Conservation (phyloP, 306 rosid genomes). For the Cercis canadensis region DNA sequence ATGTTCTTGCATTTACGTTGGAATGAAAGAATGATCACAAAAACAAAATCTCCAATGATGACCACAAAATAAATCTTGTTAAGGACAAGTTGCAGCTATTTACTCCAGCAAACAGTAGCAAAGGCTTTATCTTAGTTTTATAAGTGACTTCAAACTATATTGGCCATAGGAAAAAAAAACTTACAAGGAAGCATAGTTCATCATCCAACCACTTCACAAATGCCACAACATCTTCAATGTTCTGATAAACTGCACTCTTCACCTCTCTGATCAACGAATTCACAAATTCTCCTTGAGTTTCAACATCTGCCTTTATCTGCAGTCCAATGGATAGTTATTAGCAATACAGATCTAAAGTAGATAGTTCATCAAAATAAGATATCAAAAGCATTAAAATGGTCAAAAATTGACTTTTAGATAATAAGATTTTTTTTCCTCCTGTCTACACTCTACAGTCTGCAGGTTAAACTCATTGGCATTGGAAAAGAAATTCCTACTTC, state of each 20-base stretch:
- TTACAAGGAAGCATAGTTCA: conserved; percentile 98
- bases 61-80: not conserved
- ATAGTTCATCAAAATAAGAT: not conserved
- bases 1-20: not conserved
- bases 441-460: not conserved
- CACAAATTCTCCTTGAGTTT: conserved; percentile 97
- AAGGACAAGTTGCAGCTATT: not conserved
- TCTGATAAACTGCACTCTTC: conserved; percentile 80
- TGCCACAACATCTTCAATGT: conserved; percentile 90
- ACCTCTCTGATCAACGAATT: conserved; percentile 93
- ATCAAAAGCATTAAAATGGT: not conserved
- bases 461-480: not conserved
- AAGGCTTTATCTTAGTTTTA: not conserved
- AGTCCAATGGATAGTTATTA: conserved; percentile 31
- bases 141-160: conserved; percentile 13
- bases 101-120: not conserved
- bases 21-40: not conserved
- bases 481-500: not conserved
- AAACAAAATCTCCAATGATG: not conserved
- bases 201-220: conserved; percentile 99
- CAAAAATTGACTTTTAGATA: conserved; percentile 4
- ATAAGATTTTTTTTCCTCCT: not conserved
- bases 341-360: conserved; percentile 14
- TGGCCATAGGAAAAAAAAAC: conserved; percentile 29
- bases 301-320: conserved; percentile 95